Base-by-base conservation (phyloP, 2,329 filamentous ascomycete genomes). In the Pseudogymnoascus sp. region DNA sequence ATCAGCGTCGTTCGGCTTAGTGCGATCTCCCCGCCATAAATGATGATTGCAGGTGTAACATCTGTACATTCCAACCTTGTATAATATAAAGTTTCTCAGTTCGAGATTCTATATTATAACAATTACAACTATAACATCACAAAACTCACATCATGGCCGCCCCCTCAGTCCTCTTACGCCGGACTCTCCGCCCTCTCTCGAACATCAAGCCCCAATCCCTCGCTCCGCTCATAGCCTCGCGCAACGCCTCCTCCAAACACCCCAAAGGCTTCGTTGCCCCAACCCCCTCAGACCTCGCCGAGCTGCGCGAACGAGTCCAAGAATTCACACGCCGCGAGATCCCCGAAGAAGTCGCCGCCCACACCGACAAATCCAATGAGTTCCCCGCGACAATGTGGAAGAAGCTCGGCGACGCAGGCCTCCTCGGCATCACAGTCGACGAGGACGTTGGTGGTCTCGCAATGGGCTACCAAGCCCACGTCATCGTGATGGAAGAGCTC, bases 381-480 rank as follows among this genome's bases (percentile, higher is more conserved):
- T 99, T 99, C 75, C 95, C 95, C 3, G 83, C 85, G 61, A 86
- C 89, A 5, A 93, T 99, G 88, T 99, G 95, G 95, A 81, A 83
- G 75, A 97, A 96, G 78, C 81, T 99, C 60, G 95, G 95, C 66
- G 89, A 92, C 68, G 95, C 95, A 36, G 95, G 90, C 5, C 89
- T 97, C 69, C 83, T 97, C 29, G 95, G 95, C 65, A 90, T 97
- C 71, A 97, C 95, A 7, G 95, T 91, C 16, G 91, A 96, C 71
- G 92, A 96, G 77, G 88, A 91, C 63, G 91, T 95, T 62, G 95
- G 95, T 39, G 95, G 93, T 1, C 77, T 97, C 54, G 90, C 82
- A 1, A 88, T 97, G 86, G 95, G 95, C 10, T 99, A 97, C 76
- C 93, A 97, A 78, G 93, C 95, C 51, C 95, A 99, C 77, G 96